Percentiles rank a stretch among this genome's conserved stretches.
Evolutionary conservation across 306 rosid genomes (phyloP).

Genomic region (Quercus rubra): DNA sequence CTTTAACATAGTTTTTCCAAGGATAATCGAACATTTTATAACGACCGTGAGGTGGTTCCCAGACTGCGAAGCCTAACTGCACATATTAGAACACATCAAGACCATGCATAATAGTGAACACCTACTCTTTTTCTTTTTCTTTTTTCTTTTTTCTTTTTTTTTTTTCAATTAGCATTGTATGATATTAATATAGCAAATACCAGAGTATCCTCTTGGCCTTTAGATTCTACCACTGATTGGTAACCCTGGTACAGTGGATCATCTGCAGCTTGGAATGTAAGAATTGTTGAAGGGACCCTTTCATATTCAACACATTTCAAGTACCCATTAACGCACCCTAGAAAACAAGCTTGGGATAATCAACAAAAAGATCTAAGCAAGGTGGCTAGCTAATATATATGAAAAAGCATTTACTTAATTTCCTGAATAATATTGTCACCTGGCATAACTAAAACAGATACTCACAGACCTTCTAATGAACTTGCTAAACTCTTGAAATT

Average conservation of each 20-base stretch:
- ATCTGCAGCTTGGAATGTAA: slow-evolving; percentile 66
- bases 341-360: slow-evolving; percentile 1
- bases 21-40: slow-evolving; percentile 59
- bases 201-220: slow-evolving; percentile 69
- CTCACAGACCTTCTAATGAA: slow-evolving; percentile 57
- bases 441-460: neutral
- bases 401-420: neutral
- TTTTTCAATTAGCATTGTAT: neutral
- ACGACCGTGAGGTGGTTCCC: slow-evolving; percentile 87
- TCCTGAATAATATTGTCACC: no score
- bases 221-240: slow-evolving; percentile 63
- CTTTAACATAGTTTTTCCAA: slow-evolving; percentile 60
- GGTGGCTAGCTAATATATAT: neutral
- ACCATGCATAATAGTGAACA: neutral
- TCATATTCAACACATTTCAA: slow-evolving; percentile 62
- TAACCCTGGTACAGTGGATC: slow-evolving; percentile 66
- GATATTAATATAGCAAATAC: slow-evolving; percentile 25
- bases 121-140: neutral
- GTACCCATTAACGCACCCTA: slow-evolving; percentile 61
- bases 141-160: neutral
- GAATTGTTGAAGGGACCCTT: slow-evolving; percentile 67
- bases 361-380: neutral
- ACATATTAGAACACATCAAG: neutral
- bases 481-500: slow-evolving; percentile 56
- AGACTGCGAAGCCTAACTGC: slow-evolving; percentile 68